phyloP scores from a whole-genome alignment of 495 filamentous ascomycete genomes.

The Bryoglossum gracile region DNA sequence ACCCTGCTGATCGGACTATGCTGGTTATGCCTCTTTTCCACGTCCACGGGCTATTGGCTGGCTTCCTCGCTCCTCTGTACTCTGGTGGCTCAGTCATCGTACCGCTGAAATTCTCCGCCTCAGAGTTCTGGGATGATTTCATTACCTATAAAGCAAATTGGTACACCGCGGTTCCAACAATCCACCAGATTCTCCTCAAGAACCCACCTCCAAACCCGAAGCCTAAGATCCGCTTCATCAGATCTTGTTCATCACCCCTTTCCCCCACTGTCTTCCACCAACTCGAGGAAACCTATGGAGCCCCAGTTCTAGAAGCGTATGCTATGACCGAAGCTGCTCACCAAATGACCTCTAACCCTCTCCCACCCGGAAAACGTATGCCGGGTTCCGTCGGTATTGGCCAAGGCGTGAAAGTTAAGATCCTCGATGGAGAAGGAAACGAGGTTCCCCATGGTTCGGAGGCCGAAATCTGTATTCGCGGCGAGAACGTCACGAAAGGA shows the following conservation, averaged over 20 bases:
- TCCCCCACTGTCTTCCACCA: constrained; percentile 70
- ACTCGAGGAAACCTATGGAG: constrained; percentile 61
- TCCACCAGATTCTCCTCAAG: constrained; percentile 81
- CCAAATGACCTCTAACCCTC: constrained; percentile 83
- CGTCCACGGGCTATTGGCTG: constrained; percentile 77
- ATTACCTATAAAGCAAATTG: constrained; percentile 64
- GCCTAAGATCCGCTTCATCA: constrained; percentile 75
- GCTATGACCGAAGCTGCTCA: constrained; percentile 90
- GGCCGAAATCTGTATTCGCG: constrained; percentile 72
- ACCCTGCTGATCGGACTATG: constrained; percentile 61
- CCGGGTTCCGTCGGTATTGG: constrained; percentile 75
- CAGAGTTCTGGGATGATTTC: constrained; percentile 75
- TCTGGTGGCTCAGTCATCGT: constrained; percentile 69
- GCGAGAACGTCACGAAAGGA: constrained; percentile 73
- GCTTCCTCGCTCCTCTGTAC: constrained; percentile 64
- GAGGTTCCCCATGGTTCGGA: constrained; percentile 55
- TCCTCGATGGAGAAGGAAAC: constrained; percentile 58
- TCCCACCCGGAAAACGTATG: constrained; percentile 62
- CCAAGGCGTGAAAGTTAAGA: constrained; percentile 73
- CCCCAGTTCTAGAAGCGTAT: constrained; percentile 81
- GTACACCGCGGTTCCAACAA: constrained; percentile 85
- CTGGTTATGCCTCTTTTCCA: constrained; percentile 92
- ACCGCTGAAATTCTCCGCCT: constrained; percentile 69
- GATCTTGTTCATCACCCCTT: constrained; percentile 76
- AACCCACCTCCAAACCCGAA: constrained; percentile 53